Base-by-base conservation (phyloP, 495 filamentous ascomycete genomes). In the Hypoxylon crocopeplum region DNA sequence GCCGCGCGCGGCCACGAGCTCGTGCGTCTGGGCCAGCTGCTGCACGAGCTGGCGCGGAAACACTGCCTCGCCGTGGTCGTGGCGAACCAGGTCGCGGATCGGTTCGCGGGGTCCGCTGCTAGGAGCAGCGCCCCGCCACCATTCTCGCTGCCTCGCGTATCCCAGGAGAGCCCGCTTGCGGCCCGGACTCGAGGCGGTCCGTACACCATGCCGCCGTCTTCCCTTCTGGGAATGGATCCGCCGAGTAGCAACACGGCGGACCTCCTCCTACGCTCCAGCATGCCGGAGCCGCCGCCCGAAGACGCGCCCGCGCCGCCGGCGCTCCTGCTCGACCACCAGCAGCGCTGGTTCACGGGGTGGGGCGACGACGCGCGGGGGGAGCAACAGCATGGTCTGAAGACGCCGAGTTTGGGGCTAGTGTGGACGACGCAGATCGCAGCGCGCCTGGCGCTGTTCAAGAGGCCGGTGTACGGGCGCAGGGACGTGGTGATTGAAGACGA, bases 341-440 rank as follows among this genome's bases (percentile, higher is more conserved):
- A 95, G 66, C 84, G 87, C 6, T 98, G 90, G 82, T 97, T 97
- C 72, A 93, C 89, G 2, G 94, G 94, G 30, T 98, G 94, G 93
- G 92, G 91, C 17, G 88, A 92, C 68, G 75, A 79, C 32, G 74
- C 64, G 0, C 45, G 53, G 33, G 27, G 27, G 12, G 17, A 5
- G 20, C 40, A 50, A 8, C 66, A 74, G 19, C 69, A 59, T 16
- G 69, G 74, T 25, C 77, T 86, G 11, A 98, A 98, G 74, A 95
- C 90, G 0, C 94, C 94, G 0, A 86, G 88, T 7, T 75, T 98
- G 47, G 94, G 94, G 0, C 79, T 96, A 10, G 85, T 93, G 20
- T 98, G 94, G 94, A 84, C 90, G 27, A 95, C 91, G 51, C 89
- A 94, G 74, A 85, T 98, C 40, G 32, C n/a, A n/a, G 86, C 82